Evolutionary conservation across 2,329 filamentous ascomycete species (phyloP), one percentile per base, ranked within the genome.

Genomic region (Colletotrichum karsti): DNA sequence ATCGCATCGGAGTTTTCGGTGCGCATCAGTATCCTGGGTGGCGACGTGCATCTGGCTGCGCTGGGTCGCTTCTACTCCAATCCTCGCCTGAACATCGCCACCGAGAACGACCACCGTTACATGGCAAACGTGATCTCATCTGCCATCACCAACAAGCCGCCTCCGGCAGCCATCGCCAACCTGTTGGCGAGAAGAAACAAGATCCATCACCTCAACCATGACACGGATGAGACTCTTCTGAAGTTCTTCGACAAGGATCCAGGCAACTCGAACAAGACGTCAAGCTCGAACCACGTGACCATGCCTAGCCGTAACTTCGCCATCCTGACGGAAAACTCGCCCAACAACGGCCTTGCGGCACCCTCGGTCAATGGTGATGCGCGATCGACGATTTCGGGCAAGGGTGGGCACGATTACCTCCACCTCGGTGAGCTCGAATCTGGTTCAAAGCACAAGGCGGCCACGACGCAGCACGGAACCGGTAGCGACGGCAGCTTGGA

Each of bases 271-370:
- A 93, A 56, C 87, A 97, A 95, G 81, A 93, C 92, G 4, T 88
- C 90, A 1, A 83, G 83, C 46, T 91, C 87, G 76, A 98, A 98
- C 79, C 88, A 93, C 71, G 92, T 93, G 69, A 98, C 95, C 10
- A 98, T 98, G 80, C 90, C 97, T 3, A 95, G 94, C 72, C 90
- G 96, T 24, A 99, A 99, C 78, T 99, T 93, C 86, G 95, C 95
- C 74, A 91, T 93, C 44, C 91, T 99, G 68, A 92, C 93, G 18
- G 93, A 97, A 78, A 98, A 97, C 79, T 90, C 91, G n/a, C 93
- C 87, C 51, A 84, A 85, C 74, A 85, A 85, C 62, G 50, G 66
- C 69, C 74, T 44, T 51, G 74, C 41, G 7, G 41, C 69, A 12
- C 60, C 67, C 13, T 41, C 50, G 20, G 72, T 75, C 24, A 66